Evolutionary conservation across 2,329 filamentous ascomycete species (phyloP).

Genomic region (Colletotrichum simmondsii): DNA sequence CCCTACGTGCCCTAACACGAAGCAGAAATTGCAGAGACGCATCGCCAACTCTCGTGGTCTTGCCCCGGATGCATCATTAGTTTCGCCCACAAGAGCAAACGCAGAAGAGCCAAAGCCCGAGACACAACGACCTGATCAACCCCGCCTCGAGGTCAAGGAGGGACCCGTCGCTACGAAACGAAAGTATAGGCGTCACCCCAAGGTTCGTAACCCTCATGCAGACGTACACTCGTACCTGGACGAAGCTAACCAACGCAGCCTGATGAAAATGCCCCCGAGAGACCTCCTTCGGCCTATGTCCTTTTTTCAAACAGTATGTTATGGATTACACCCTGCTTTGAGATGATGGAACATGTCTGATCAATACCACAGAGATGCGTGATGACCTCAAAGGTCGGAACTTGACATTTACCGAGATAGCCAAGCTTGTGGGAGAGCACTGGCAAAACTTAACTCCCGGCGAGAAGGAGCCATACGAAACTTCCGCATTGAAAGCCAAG

Average conservation of each 20-base stretch:
- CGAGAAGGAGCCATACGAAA: constrained; percentile 79
- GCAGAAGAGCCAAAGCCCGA: constrained; percentile 68
- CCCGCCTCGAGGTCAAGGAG: constrained; percentile 51
- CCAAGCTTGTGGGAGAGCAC: constrained; percentile 83
- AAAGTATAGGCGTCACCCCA: constrained; percentile 82
- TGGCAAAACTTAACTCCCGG: constrained; percentile 78
- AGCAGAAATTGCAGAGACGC: constrained; percentile 82
- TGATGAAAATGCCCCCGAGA: constrained; percentile 83
- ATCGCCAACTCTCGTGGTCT: constrained; percentile 80
- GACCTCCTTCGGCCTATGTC: constrained; percentile 85
- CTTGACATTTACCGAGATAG: constrained; percentile 84
- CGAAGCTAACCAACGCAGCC: constrained; percentile 55
- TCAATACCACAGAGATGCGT: constrained; percentile 69
- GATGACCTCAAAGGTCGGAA: constrained; percentile 82
- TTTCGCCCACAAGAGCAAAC: constrained; percentile 59
- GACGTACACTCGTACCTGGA: not conserved
- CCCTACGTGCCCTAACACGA: not conserved
- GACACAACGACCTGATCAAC: constrained; percentile 60
- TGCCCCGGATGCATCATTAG: constrained; percentile 63
- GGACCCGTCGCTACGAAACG: constrained; percentile 66
- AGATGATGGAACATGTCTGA: constrained; percentile 1
- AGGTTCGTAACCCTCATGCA: constrained; percentile 57
- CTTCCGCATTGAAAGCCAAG: constrained; percentile 77
- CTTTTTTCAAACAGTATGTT: constrained; percentile 84
- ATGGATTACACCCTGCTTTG: not conserved